Evolutionary conservation across 179 eudicot species (phyloP).

Genomic region (Silene vulgaris): DNA sequence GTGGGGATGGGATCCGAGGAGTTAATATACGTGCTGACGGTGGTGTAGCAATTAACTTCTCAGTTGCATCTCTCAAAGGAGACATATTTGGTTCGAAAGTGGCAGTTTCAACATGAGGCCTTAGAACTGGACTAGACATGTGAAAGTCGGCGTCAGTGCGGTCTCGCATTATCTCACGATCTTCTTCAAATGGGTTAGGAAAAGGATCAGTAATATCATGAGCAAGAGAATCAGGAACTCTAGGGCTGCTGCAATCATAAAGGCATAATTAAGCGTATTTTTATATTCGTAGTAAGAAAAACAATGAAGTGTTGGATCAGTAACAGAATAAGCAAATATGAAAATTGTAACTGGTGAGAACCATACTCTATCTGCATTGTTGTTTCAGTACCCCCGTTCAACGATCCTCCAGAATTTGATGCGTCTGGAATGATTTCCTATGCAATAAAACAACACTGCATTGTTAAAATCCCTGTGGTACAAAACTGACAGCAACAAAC

Average conservation of each 20-base stretch:
- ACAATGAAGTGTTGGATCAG: background rate
- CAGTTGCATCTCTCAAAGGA: constrained; percentile 30
- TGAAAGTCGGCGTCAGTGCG: constrained; percentile 23
- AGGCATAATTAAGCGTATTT: background rate
- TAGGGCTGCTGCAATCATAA: constrained; percentile 31
- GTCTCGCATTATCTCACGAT: constrained; percentile 53
- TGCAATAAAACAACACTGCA: background rate
- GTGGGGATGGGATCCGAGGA: constrained; percentile 29
- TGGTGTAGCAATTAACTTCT: constrained; percentile 32
- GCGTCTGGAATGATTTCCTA: constrained; percentile 37
- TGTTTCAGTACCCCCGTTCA: constrained; percentile 26
- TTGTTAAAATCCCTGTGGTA: background rate
- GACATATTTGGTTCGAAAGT: constrained; percentile 29
- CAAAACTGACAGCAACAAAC: background rate
- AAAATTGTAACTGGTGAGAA: background rate
- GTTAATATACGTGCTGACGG: constrained; percentile 19
- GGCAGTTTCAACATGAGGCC: constrained; percentile 26
- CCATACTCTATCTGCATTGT: constrained; percentile 52
- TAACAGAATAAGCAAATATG: background rate
- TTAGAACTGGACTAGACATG: constrained; percentile 22
- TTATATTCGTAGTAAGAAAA: no score
- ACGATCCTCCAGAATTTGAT: constrained; percentile 21
- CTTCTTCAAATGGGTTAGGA: constrained; percentile 24
- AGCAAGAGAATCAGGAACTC: constrained; percentile 15
- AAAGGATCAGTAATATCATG: constrained; percentile 16